These are phyloP conservation scores for Amanita thiersii DNA, from an alignment of 768 basidiomycete species.

Conservation along the genomic window DNA sequence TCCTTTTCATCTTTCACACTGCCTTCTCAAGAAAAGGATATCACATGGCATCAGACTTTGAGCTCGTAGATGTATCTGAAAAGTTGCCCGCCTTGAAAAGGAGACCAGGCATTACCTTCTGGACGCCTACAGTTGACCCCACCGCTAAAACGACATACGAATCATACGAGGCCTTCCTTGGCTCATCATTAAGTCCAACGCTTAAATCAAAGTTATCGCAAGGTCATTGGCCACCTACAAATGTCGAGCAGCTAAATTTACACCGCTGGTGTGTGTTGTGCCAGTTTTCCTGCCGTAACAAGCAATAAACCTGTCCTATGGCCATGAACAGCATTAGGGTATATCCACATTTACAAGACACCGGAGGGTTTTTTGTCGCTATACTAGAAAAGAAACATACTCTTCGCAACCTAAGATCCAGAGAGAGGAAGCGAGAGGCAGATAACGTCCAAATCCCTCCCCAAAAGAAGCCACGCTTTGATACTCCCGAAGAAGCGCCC, in stretches of 20 bases:
- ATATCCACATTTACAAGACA: slow-evolving; percentile 93
- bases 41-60: slow-evolving; percentile 42
- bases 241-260: slow-evolving; percentile 52
- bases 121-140: slow-evolving; percentile 68
- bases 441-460: slow-evolving; percentile 26
- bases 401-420: too few relatives aligned
- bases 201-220: slow-evolving; percentile 54
- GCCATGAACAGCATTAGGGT: slow-evolving; percentile 82
- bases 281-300: too few relatives aligned
- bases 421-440: slow-evolving; percentile 47
- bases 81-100: slow-evolving; percentile 65
- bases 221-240: slow-evolving; percentile 76
- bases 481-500: background rate
- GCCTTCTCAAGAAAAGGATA: background rate
- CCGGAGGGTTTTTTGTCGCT: slow-evolving; percentile 97
- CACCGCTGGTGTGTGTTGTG: slow-evolving; percentile 71
- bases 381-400: slow-evolving; percentile 52
- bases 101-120: slow-evolving; percentile 65
- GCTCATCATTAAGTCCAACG: slow-evolving; percentile 38
- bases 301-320: too few relatives aligned
- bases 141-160: slow-evolving; percentile 40
- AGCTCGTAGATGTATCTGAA: slow-evolving; percentile 72
- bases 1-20: background rate
- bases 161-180: slow-evolving; percentile 53
- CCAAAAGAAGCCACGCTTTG: slow-evolving; percentile 4